These are phyloP conservation scores for Eimeria nieschulzi DNA, from an alignment of 169 alveolate genomes.

Conservation along the genomic window DNA sequence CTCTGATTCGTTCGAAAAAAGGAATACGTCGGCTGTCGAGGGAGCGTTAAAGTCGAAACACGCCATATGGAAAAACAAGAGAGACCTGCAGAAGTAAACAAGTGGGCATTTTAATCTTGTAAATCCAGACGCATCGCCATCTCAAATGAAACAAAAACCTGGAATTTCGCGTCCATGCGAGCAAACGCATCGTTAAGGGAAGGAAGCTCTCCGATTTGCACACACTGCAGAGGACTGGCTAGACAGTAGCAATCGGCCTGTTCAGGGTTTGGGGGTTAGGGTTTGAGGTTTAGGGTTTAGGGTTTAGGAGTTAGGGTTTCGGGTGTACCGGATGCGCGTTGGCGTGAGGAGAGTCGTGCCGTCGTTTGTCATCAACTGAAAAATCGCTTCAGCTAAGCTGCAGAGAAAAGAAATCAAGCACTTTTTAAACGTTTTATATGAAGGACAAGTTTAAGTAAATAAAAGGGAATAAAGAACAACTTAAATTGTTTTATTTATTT, in stretches of 20 bases:
- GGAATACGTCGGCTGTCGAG: conserved; percentile 1
- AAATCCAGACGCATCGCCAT: neutral
- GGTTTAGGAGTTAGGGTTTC: neutral
- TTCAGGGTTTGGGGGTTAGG: neutral
- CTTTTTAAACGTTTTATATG: neutral
- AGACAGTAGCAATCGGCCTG: neutral
- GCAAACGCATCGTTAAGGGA: neutral
- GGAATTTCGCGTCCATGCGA: too few relatives aligned
- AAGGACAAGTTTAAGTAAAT: neutral
- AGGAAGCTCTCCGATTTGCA: neutral
- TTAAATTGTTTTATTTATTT: neutral
- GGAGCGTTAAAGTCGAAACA: conserved; percentile 5
- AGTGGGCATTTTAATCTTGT: neutral
- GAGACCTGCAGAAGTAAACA: neutral
- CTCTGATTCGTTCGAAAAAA: neutral
- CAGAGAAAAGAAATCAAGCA: neutral
- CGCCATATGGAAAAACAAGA: conserved; percentile 14
- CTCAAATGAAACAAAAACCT: neutral
- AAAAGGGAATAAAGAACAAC: neutral
- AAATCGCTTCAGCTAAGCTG: neutral
- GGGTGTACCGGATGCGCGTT: neutral
- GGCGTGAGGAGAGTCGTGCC: neutral
- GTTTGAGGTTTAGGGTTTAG: neutral
- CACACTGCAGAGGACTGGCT: neutral
- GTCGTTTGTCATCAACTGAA: neutral